These are phyloP conservation scores for thale cress (Arabidopsis thaliana) DNA, from an alignment of 345 rosid genomes.

Conservation along the genomic window TAIR10.1 NC_003076.8:23725501-23726000, in stretches of 20 bases:
- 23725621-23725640: background rate
- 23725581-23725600: background rate
- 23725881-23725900: background rate
- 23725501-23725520: conserved; percentile 40
- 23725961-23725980: conserved; percentile 95
- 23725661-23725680: background rate
- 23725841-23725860: conserved; percentile 23
- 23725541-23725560: background rate
- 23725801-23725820: conserved; percentile 12
- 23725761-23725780: background rate
- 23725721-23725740: background rate
- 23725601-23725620: background rate
- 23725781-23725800: background rate
- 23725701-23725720: background rate
- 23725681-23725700: background rate
- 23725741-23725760: conserved; percentile 1
- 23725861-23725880: background rate
- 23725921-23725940: conserved; percentile 39
- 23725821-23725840: background rate
- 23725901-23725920: conserved; percentile 4
- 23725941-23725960: conserved; percentile 85
- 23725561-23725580: too few relatives aligned
- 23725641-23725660: background rate
- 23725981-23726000: conserved; percentile 82
- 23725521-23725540: conserved; percentile 34